phyloP scores from a whole-genome alignment of 805 yeast species.

The Monosporozyma unispora region DNA sequence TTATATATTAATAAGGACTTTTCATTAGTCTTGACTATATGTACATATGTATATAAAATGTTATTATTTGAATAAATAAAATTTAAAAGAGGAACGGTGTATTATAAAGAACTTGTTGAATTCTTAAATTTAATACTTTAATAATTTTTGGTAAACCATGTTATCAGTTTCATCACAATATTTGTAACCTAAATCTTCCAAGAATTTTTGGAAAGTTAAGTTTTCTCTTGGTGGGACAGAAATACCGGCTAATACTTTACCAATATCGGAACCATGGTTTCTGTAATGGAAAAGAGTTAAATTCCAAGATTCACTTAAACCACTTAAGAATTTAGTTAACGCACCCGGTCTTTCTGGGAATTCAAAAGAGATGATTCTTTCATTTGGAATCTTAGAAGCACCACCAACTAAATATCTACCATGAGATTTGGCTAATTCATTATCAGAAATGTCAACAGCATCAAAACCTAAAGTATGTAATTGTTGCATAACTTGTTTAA shows the following conservation, averaged over 20 bases:
- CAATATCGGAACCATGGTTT: constrained; percentile 93
- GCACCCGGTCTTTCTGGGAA: constrained; percentile 99
- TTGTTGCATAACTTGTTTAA: constrained; percentile 50
- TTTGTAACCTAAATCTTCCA: constrained; percentile 65
- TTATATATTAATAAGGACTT: neutral
- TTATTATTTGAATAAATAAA: neutral
- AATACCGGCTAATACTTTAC: constrained; percentile 84
- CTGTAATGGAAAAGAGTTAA: constrained; percentile 92
- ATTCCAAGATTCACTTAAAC: constrained; percentile 76
- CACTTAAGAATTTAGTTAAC: constrained; percentile 63
- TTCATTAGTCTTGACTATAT: neutral
- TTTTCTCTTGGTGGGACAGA: constrained; percentile 68
- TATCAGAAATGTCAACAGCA: constrained; percentile 79
- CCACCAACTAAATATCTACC: constrained; percentile 97
- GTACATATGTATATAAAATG: neutral
- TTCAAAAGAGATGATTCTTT: constrained; percentile 74
- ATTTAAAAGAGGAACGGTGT: no score
- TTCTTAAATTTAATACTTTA: constrained; percentile 31
- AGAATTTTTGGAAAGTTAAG: constrained; percentile 55
- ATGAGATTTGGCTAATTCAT: constrained; percentile 92
- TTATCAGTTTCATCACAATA: constrained; percentile 79
- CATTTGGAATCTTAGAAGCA: constrained; percentile 60
- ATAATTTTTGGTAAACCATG: constrained; percentile 72
- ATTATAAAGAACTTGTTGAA: no score
- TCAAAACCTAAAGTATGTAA: constrained; percentile 57